phyloP scores from a whole-genome alignment of 1,139 yeast genomes.

The Dujonia santamariae region DNA sequence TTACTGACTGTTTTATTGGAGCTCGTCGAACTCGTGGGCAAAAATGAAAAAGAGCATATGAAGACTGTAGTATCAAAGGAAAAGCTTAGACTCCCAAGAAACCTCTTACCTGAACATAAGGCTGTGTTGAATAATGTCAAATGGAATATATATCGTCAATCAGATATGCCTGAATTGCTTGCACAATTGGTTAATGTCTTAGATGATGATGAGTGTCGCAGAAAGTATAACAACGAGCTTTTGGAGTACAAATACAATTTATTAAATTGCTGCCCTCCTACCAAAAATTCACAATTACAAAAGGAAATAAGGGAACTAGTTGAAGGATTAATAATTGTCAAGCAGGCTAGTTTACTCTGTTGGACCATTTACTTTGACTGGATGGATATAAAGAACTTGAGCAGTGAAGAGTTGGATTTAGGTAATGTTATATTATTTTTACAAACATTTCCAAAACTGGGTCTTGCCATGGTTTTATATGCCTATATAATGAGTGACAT shows the following conservation, averaged over 20 bases:
- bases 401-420: conserved; percentile 45
- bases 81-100: conserved; percentile 38
- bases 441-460: conserved; percentile 55
- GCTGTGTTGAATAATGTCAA: conserved; percentile 37
- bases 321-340: conserved; percentile 71
- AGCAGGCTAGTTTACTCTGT: conserved; percentile 57
- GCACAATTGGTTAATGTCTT: conserved; percentile 55
- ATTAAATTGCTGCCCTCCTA: conserved; percentile 41
- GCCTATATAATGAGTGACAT: conserved; percentile 64
- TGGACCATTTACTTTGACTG: conserved; percentile 82
- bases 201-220: conserved; percentile 60
- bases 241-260: conserved; percentile 56
- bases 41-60: conserved; percentile 37
- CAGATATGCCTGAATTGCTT: conserved; percentile 54
- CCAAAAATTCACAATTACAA: conserved; percentile 36
- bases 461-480: conserved; percentile 61
- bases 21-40: conserved; percentile 46
- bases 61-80: conserved; percentile 28
- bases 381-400: conserved; percentile 55
- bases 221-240: conserved; percentile 56
- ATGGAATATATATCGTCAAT: conserved; percentile 48
- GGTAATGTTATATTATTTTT: conserved; percentile 49
- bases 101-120: conserved; percentile 29
- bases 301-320: conserved; percentile 52
- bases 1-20: conserved; percentile 44